Evolutionary conservation across 176 grass and related monocot species (phyloP).

Genomic region (Musa acuminata): DNA sequence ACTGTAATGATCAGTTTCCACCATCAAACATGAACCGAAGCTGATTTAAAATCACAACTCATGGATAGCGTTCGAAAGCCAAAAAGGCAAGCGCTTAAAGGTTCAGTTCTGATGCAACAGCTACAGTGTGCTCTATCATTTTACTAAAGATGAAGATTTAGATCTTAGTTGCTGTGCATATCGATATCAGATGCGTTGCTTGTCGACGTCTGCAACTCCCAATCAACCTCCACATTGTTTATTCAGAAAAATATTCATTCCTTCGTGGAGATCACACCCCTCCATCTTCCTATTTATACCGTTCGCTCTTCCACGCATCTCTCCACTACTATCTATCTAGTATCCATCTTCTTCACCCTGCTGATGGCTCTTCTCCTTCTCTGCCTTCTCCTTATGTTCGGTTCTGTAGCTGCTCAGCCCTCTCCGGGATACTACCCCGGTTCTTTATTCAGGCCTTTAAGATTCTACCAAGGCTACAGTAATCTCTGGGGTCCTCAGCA

Average conservation of each 20-base stretch:
- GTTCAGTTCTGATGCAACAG: no score
- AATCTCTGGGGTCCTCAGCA: slow-evolving; percentile 13
- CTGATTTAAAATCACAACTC: no score
- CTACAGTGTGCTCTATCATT: no score
- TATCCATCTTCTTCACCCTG: background rate
- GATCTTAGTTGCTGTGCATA: background rate
- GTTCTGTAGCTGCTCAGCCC: background rate
- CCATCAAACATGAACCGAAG: no score
- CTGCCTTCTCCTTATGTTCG: background rate
- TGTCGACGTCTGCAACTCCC: background rate
- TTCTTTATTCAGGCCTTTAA: slow-evolving; percentile 3
- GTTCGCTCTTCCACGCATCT: background rate
- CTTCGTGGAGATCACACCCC: background rate
- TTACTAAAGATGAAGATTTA: background rate
- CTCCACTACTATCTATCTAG: no score
- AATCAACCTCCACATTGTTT: background rate
- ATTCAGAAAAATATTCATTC: background rate
- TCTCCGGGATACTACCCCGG: background rate
- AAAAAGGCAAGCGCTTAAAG: no score
- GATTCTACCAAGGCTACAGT: background rate
- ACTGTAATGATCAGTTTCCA: no score
- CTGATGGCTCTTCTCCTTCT: slow-evolving; percentile 8
- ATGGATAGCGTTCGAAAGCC: no score
- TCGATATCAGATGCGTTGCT: background rate
- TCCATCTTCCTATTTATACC: slow-evolving; percentile 2